phyloP scores from a whole-genome alignment of 495 filamentous ascomycete species.

The Acidomyces sp. region DNA sequence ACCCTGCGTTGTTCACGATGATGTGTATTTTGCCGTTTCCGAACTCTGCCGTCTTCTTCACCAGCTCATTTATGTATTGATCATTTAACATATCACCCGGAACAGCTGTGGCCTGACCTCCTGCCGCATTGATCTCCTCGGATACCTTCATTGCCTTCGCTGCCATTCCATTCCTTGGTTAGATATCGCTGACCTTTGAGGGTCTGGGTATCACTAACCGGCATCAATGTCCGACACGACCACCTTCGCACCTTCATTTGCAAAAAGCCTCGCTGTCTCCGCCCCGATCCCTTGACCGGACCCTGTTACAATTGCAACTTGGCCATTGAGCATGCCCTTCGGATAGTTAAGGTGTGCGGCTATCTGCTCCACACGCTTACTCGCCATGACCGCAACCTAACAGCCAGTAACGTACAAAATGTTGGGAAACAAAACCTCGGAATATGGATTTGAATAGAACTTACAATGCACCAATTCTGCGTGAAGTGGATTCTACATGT shows the following conservation, averaged over 20 bases:
- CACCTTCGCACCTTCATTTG: constrained; percentile 74
- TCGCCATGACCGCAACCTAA: constrained; percentile 10
- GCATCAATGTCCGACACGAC: constrained; percentile 70
- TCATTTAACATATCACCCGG: constrained; percentile 60
- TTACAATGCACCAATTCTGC: too few species aligned
- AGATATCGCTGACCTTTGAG: constrained; percentile 5
- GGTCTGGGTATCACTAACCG: constrained; percentile 36
- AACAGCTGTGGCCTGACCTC: constrained; percentile 54
- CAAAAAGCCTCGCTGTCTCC: constrained; percentile 66
- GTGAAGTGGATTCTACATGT: too few species aligned
- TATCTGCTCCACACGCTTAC: constrained; percentile 43
- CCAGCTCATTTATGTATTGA: constrained; percentile 50
- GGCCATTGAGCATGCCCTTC: constrained; percentile 57
- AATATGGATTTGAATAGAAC: too few species aligned
- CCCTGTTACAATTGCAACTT: constrained; percentile 81
- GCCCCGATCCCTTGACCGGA: constrained; percentile 83
- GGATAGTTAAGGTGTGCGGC: constrained; percentile 68
- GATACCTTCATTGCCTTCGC: constrained; percentile 50
- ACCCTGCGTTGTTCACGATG: constrained; percentile 78
- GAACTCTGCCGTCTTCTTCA: constrained; percentile 63
- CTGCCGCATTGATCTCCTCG: constrained; percentile 47
- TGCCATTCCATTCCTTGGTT: not conserved
- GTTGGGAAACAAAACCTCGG: too few species aligned
- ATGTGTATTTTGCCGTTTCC: constrained; percentile 78
- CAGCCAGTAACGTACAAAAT: not conserved